Evolutionary conservation across 805 yeast genomes (phyloP), one percentile per base, ranked within the genome.

Genomic region (Pichia californica): DNA sequence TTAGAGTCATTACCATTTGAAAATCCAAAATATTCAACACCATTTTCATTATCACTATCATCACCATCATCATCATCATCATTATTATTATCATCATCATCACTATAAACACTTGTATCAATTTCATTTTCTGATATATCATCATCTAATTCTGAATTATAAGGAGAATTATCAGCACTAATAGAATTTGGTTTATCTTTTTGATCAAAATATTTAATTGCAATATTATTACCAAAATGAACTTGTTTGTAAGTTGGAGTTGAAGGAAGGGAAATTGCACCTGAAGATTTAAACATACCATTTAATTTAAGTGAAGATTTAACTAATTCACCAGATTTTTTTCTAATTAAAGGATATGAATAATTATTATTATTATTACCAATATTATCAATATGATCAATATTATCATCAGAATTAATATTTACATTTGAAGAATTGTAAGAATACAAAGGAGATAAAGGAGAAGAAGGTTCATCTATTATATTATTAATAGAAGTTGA

Each of bases 261-360:
- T 1, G 71, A 54, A 1, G 81, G 81, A 45, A 74, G 57, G 2
- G 79, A 74, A 14, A 51, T 51, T 3, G 66, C 58, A 2, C 54
- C 52, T 10, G 59, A 44, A 15, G 51, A 27, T 19, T 11, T 28
- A n/a, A 46, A 40, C 18, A 25, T n/a, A 38, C 20, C 26, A 35
- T 59, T 57, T 31, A 71, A 70, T 55, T 81, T 83, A 44, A 87
- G 68, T 13, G 86, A 81, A 2, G 89, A 77, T 57, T 85, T 85
- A 36, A 87, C 83, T 35, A 84, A 66, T 57, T 88, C 96, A n/a
- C 95, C 96, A 1, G 88, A 77, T 61, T 88, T 88, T 61, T 88
- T 89, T 38, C 94, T 78, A 4, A 87, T 75, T 42, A 85, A 63
- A 4, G 69, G 68, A 43, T 52, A 30, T 10, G 30, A n/a, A 31